phyloP scores from a whole-genome alignment of 352 stramenopile genomes.

The Globisporangium middletonii region DNA sequence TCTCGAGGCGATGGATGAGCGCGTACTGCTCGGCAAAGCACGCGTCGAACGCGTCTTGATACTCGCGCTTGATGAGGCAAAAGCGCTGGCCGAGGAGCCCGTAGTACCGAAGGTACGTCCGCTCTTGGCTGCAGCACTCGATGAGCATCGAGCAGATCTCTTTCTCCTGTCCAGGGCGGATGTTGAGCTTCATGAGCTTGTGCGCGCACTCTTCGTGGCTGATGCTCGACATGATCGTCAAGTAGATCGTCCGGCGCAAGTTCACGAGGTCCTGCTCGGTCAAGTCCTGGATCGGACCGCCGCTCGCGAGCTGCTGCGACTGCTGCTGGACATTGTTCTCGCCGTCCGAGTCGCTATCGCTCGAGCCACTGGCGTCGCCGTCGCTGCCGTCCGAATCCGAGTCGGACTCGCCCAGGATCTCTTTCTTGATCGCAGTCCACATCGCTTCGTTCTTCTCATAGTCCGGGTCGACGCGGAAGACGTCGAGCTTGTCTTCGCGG shows the following conservation, averaged over 20 bases:
- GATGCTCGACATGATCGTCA: slow-evolving; percentile 99
- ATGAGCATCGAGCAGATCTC: slow-evolving; percentile 99
- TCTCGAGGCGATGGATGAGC: slow-evolving; percentile 97
- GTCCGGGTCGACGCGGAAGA: slow-evolving; percentile 93
- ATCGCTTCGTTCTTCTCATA: slow-evolving; percentile 96
- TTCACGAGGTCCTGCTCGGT: slow-evolving; percentile 98
- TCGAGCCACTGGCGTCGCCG: slow-evolving; percentile 29
- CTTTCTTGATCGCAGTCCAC: slow-evolving; percentile 94
- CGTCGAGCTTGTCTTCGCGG: slow-evolving; percentile 94
- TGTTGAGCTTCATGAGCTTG: slow-evolving; percentile 98
- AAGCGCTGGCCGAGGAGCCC: slow-evolving; percentile 96
- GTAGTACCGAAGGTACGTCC: slow-evolving; percentile 97
- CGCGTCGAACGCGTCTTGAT: slow-evolving; percentile 93
- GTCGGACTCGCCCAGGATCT: slow-evolving; percentile 95
- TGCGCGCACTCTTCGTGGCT: slow-evolving; percentile 99
- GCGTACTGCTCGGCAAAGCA: slow-evolving; percentile 94
- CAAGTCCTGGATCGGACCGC: slow-evolving; percentile 91
- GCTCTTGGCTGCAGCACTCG: slow-evolving; percentile 98
- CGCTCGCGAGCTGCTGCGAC: slow-evolving; percentile 17
- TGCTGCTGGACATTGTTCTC: slow-evolving; percentile 37
- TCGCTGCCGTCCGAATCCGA: slow-evolving; percentile 48
- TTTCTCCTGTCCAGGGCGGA: slow-evolving; percentile 93
- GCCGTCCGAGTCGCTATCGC: slow-evolving; percentile 19
- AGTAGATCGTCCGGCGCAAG: slow-evolving; percentile 97
- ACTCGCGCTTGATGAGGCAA: slow-evolving; percentile 94